Evolutionary conservation across 345 rosid species (phyloP).

Genomic region (Acer campestre): DNA sequence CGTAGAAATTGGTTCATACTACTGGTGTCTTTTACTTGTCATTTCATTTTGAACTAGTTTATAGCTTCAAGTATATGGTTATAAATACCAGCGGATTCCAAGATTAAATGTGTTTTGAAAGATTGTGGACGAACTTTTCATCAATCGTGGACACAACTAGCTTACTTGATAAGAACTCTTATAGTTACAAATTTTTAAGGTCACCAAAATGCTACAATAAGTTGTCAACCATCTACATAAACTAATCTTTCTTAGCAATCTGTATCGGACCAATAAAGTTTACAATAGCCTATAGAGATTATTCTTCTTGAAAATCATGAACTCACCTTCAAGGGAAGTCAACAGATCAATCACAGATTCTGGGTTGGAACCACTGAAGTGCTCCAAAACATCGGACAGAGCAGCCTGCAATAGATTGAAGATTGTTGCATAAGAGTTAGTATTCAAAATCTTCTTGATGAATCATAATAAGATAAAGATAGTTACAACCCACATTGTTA

Average conservation of each 20-base stretch:
- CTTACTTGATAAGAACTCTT: not conserved
- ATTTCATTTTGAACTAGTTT: too few species aligned
- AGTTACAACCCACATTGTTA: not conserved
- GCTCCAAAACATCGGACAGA: conserved; percentile 34
- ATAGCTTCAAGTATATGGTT: not conserved
- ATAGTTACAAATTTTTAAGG: too few species aligned
- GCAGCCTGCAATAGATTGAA: conserved; percentile 35
- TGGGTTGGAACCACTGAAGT: conserved; percentile 33
- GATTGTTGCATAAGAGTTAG: not conserved
- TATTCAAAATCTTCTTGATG: not conserved
- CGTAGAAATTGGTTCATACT: not conserved
- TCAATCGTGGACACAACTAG: not conserved
- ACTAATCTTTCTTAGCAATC: not conserved
- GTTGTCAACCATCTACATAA: too few species aligned
- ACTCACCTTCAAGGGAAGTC: conserved; percentile 37
- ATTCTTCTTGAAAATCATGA: conserved; percentile 39
- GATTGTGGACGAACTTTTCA: not conserved
- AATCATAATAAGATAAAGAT: not conserved
- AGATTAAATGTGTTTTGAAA: not conserved
- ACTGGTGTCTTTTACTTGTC: too few species aligned
- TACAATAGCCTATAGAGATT: conserved; percentile 38
- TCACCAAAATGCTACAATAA: too few species aligned
- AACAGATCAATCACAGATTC: conserved; percentile 33
- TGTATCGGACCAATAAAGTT: not conserved
- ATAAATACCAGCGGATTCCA: not conserved